Evolutionary conservation across 768 basidiomycete genomes (phyloP), one percentile per base, ranked within the genome.

Genomic region (Mycena galericulata): DNA sequence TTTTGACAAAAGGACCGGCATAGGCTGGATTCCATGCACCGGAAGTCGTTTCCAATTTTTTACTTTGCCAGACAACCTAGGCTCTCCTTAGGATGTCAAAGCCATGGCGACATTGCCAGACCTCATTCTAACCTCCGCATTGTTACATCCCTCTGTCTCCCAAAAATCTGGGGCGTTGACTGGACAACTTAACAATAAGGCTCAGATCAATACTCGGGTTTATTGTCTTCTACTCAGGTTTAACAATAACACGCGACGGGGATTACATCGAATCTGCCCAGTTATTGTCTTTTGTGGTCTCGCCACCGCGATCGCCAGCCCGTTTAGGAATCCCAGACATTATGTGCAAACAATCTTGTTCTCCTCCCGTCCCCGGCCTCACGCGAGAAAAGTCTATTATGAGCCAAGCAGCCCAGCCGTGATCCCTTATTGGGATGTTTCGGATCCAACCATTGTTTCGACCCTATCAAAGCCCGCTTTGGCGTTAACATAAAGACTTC

Each of bases 221-320:
- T 62, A 67, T 67, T 67, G 66, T 67, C 54, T 67, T 62, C 40
- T n/a, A 17, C 49, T 62, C 60, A 49, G n/a, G 15, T 22, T 22
- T 29, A 57, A 68, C 67, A 68, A 68, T 68, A 68, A 57, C 61
- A 38, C 40, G 32, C 40, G 43, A 60, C 49, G 50, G 51, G n/a
- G 58, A 53, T 51, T 65, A 58, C n/a, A 64, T 64, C 54, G 15
- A 59, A 45, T 59, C 58, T n/a, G 51, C 24, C 50, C 58, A 60
- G 32, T 50, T 57, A 62, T 62, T 68, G 67, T 68, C 61, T 68
- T 40, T 62, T 40, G 47, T 43, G 46, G 45, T 2, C 36, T 53
- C 45, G 55, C 43, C 36, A 24, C 46, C 29, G 38, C 67, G 67
- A 68, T 68, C 67, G 67, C n/a, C 18, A 11, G 18, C 66, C 40